These are phyloP conservation scores for Verbascum thapsus DNA, from an alignment of 257 asterid species.

Conservation along the genomic window DNA sequence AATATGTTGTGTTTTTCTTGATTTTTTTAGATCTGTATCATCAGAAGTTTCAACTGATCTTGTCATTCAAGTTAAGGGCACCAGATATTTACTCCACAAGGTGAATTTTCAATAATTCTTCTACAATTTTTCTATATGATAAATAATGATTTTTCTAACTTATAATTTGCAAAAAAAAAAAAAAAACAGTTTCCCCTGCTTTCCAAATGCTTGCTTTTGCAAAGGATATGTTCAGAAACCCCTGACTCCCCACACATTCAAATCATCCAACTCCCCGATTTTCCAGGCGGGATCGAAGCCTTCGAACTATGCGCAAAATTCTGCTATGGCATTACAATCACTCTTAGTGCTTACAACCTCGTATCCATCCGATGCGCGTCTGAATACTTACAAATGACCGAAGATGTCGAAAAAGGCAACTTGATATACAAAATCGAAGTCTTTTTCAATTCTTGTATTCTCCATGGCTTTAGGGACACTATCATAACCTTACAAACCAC, in stretches of 20 bases:
- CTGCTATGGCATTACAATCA: slow-evolving; percentile 87
- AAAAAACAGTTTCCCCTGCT: slow-evolving; percentile 89
- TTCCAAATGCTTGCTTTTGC: slow-evolving; percentile 72
- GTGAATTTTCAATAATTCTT: slow-evolving; percentile 38
- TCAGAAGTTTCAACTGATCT: slow-evolving; percentile 87
- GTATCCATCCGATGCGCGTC: slow-evolving; percentile 77
- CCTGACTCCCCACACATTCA: slow-evolving; percentile 53
- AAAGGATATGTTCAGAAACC: slow-evolving; percentile 58
- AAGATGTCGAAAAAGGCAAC: slow-evolving; percentile 87
- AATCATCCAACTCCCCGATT: slow-evolving; percentile 66
- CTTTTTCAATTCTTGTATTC: slow-evolving; percentile 77
- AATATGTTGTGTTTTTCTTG: slow-evolving; percentile 27
- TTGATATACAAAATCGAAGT: slow-evolving; percentile 70
- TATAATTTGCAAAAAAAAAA: too few relatives aligned
- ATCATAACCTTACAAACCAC: slow-evolving; percentile 68
- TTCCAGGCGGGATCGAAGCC: slow-evolving; percentile 84
- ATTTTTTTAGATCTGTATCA: slow-evolving; percentile 63
- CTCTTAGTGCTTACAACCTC: slow-evolving; percentile 81
- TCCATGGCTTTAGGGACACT: slow-evolving; percentile 83
- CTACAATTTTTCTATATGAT: too few relatives aligned
- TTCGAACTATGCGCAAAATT: slow-evolving; percentile 88
- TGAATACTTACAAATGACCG: slow-evolving; percentile 84
- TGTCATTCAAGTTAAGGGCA: slow-evolving; percentile 69
- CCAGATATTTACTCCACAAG: slow-evolving; percentile 82
- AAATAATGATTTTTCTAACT: too few relatives aligned